Conservation (phyloP, 768 basidiomycete genomes). For the Podaxis carcinomalis region DNA sequence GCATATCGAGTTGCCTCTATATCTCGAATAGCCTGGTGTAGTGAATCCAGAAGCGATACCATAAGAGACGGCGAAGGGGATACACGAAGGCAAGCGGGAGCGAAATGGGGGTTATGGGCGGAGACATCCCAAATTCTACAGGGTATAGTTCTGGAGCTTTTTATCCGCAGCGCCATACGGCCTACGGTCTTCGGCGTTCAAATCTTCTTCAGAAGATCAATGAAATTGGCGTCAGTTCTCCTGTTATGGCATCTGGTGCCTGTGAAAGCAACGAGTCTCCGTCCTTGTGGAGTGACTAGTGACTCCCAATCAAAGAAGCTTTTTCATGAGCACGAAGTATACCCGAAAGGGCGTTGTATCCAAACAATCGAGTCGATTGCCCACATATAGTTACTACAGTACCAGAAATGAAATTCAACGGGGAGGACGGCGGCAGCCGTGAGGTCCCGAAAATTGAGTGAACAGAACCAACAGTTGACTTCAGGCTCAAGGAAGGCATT, state of each 20-base stretch:
- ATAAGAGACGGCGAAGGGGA: background rate
- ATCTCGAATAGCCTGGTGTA: slow-evolving; percentile 27
- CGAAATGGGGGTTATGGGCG: background rate
- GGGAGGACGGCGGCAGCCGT: background rate
- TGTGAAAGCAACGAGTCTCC: background rate
- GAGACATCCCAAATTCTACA: background rate
- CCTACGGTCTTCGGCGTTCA: background rate
- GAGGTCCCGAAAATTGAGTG: background rate
- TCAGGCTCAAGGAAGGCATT: background rate
- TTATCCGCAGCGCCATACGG: background rate
- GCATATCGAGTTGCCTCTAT: slow-evolving; percentile 39
- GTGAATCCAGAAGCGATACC: background rate
- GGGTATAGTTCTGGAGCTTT: background rate
- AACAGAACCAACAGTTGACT: too few species aligned
- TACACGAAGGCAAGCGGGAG: background rate
- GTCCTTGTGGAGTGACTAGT: background rate
- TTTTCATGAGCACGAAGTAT: background rate
- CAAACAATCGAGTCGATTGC: background rate
- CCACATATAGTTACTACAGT: background rate
- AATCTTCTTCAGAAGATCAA: background rate
- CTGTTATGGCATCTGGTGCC: background rate
- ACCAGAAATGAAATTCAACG: background rate
- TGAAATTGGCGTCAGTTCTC: background rate
- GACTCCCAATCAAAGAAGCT: background rate
- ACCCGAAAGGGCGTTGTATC: background rate